A percentile compares a stretch with the other conserved stretches of the same genome.
phyloP scores from a whole-genome alignment of 306 rosid genomes.

The Casuarina cunninghamiana region DNA sequence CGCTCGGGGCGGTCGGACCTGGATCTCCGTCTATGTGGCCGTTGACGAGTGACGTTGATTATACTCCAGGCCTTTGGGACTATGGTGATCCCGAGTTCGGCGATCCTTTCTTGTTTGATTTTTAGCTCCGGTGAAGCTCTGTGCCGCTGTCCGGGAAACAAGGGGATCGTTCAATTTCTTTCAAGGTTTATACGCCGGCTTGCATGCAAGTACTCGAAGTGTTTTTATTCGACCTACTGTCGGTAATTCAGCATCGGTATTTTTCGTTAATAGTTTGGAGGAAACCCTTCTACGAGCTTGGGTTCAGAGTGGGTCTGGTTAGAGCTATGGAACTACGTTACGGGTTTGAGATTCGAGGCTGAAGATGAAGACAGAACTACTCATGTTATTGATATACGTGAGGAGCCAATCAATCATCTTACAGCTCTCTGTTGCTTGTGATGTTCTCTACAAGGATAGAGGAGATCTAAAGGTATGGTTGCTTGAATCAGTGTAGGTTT shows the following conservation, averaged over 20 bases:
- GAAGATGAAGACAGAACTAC: neutral
- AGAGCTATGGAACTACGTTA: neutral
- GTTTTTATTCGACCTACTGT: neutral
- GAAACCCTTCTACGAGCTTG: neutral
- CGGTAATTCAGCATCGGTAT: neutral
- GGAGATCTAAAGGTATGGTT: conserved; percentile 12
- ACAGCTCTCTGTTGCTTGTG: neutral
- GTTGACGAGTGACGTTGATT: conserved; percentile 49
- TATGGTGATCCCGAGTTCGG: conserved; percentile 77
- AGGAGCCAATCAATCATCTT: neutral
- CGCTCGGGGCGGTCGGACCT: conserved; percentile 33
- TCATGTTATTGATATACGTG: neutral
- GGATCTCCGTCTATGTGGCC: conserved; percentile 72
- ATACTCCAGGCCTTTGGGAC: conserved; percentile 64
- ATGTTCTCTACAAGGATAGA: neutral
- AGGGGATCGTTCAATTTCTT: neutral
- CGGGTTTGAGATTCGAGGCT: too few relatives aligned
- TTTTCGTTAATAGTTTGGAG: neutral
- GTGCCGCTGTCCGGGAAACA: neutral
- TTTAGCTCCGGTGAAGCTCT: conserved; percentile 14
- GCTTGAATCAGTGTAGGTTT: neutral
- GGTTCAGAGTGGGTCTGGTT: neutral
- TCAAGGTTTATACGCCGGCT: conserved; percentile 7
- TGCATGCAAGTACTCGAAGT: conserved; percentile 24
- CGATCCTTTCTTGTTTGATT: conserved; percentile 73